Percentiles rank a stretch among this genome's conserved stretches.
Evolutionary conservation across 2,329 filamentous ascomycete genomes (phyloP).

Genomic region (Penicillium carneum): DNA sequence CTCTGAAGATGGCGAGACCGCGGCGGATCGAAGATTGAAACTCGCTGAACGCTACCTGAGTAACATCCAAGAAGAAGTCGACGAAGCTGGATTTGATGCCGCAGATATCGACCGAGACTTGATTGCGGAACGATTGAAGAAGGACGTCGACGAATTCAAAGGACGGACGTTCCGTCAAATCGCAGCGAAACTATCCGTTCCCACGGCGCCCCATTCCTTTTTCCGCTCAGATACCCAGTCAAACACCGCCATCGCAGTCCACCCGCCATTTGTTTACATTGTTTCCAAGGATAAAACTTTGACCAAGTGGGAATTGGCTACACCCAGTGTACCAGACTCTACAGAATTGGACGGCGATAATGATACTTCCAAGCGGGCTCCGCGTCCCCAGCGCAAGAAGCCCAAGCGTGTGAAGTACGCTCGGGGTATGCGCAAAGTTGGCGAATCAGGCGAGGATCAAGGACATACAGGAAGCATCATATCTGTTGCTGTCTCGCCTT

Average conservation of each 20-base stretch:
- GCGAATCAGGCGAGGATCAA: conserved; percentile 59
- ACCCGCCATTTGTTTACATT: conserved; percentile 83
- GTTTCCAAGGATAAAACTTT: conserved; percentile 83
- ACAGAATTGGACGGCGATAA: conserved; percentile 66
- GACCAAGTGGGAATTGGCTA: conserved; percentile 86
- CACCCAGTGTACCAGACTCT: conserved; percentile 38
- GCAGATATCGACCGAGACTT: conserved; percentile 91
- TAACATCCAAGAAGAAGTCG: conserved; percentile 82
- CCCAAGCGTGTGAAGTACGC: conserved; percentile 60
- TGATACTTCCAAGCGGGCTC: conserved; percentile 69
- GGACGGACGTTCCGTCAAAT: conserved; percentile 86
- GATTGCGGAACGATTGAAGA: conserved; percentile 86
- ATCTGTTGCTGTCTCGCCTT: conserved; percentile 82
- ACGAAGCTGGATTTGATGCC: conserved; percentile 88
- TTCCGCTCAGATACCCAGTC: conserved; percentile 80
- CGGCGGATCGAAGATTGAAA: conserved; percentile 82
- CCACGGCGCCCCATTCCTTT: conserved; percentile 69
- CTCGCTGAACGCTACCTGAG: conserved; percentile 92
- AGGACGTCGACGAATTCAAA: conserved; percentile 90
- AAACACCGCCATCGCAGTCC: conserved; percentile 80
- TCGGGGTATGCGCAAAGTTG: conserved; percentile 52
- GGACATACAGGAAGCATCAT: conserved; percentile 83
- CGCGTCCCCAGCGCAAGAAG: conserved; percentile 52
- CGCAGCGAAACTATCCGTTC: conserved; percentile 74
- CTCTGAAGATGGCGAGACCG: conserved; percentile 81